These are phyloP conservation scores for Bruguiera sexangula DNA, from an alignment of 345 rosid genomes.

Conservation along the genomic window DNA sequence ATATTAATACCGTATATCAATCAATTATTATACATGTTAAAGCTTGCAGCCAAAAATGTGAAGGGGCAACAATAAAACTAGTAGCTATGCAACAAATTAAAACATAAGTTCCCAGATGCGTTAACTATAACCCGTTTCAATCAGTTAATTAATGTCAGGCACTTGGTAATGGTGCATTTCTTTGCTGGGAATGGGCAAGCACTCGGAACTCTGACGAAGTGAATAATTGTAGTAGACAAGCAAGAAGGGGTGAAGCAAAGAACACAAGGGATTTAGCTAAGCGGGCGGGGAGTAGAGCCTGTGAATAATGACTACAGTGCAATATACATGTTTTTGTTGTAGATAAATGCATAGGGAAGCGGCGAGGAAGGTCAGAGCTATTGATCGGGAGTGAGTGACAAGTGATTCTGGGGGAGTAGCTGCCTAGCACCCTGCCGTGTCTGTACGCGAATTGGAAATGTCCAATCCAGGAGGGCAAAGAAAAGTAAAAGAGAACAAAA, in stretches of 20 bases:
- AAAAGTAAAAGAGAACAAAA: neutral
- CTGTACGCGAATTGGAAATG: conserved; percentile 28
- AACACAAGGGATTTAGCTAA: too few relatives aligned
- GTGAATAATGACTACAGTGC: too few relatives aligned
- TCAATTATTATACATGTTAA: neutral
- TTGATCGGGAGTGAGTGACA: conserved; percentile 16
- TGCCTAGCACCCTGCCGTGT: conserved; percentile 16
- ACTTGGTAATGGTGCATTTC: neutral
- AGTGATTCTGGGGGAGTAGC: conserved; percentile 15
- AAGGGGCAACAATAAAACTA: neutral
- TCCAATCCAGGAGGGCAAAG: conserved; percentile 20
- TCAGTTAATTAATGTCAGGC: neutral
- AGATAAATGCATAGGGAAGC: conserved; percentile 27
- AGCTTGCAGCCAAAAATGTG: neutral
- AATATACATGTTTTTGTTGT: neutral
- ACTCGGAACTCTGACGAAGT: too few relatives aligned
- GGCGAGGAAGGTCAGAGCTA: conserved; percentile 17
- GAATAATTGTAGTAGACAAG: too few relatives aligned
- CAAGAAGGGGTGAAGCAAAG: too few relatives aligned
- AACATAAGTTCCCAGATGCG: too few relatives aligned
- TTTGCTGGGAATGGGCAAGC: neutral
- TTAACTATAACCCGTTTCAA: neutral
- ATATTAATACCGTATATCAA: neutral
- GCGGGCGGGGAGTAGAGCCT: too few relatives aligned
- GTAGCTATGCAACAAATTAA: too few relatives aligned